Evolutionary conservation across 2,329 filamentous ascomycete species (phyloP), one percentile per base, ranked within the genome.

Genomic region (Alternaria hordeiaustralica): DNA sequence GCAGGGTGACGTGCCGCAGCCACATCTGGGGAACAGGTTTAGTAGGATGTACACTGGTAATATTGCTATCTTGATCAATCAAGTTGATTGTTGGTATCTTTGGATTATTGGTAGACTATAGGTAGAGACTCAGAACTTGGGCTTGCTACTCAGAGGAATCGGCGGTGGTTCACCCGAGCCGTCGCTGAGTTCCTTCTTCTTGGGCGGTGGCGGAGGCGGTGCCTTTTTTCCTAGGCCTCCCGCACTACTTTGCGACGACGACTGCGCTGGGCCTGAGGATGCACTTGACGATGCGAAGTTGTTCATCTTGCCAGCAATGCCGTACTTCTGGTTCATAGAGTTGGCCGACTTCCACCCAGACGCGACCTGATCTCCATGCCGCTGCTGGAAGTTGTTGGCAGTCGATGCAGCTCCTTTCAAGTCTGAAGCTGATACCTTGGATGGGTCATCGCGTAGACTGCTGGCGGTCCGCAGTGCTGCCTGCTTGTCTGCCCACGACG

Each of bases 321-420:
- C 87, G 69, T 90, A 90, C 74, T 88, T 90, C 72, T 89, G 85
- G 58, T 89, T 87, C 59, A 90, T 70, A 2, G 80, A 82, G 64
- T 85, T 87, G 5, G 89, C 88, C 20, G 83, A 84, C 71, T 84
- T 82, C 71, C 85, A 83, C 0, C 90, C 90, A 6, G 86, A 81
- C 2, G 87, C 85, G 6, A 92, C 87, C 75, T 92, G 88, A 18
- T 90, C 90, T 4, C 89, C 87, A 71, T 93, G 90, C 26, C 89
- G 82, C 74, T 92, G 87, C 13, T 89, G 88, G 77, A 93, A 92
- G 73, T 90, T 90, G 65, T 88, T 89, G 43, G 87, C 86, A 41
- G 88, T 91, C 26, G 84, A 83, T 2, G 87, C 89, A 13, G 88
- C 87, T 43, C 83, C 80, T 62, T 82, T 84, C 9, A 87, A 84